phyloP scores from a whole-genome alignment of 2,329 filamentous ascomycete genomes.

The Ophiostoma himal-ulmi region DNA sequence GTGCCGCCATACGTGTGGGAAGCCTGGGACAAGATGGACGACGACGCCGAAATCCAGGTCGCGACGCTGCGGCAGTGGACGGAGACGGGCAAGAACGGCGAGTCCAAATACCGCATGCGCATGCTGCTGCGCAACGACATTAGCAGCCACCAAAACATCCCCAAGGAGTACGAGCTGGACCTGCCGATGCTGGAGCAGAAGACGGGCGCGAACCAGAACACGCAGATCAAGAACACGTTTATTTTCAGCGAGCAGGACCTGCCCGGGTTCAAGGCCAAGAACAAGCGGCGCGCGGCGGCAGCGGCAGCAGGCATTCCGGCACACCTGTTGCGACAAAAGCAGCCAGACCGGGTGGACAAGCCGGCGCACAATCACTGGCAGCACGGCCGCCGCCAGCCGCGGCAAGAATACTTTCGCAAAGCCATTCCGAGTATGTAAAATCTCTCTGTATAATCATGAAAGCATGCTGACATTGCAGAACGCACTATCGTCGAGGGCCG shows the following conservation, averaged over 20 bases:
- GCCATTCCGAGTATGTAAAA: conserved; percentile 61
- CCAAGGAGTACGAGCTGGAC: conserved; percentile 81
- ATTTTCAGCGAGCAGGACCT: conserved; percentile 92
- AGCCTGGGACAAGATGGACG: conserved; percentile 67
- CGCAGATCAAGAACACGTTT: conserved; percentile 73
- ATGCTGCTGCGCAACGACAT: conserved; percentile 64
- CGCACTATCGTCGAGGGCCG: conserved; percentile 70
- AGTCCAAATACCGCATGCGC: conserved; percentile 46
- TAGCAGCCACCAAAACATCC: conserved; percentile 65
- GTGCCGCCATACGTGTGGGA: conserved; percentile 77
- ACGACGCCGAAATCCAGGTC: conserved; percentile 75
- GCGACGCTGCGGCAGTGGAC: conserved; percentile 63
- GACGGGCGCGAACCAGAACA: conserved; percentile 31
- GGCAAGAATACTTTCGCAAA: conserved; percentile 57
- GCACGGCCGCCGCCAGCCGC: conserved; percentile 25
- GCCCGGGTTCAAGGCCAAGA: conserved; percentile 63
- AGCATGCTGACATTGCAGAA: conserved; percentile 44
- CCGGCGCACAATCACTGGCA: conserved; percentile 33
- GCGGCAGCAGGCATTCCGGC: conserved; percentile 54
- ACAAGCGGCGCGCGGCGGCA: conserved; percentile 50
- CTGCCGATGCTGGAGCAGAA: conserved; percentile 49
- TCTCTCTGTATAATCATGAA: too few relatives aligned
- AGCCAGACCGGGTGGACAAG: conserved; percentile 41
- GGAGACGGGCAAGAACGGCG: conserved; percentile 48
- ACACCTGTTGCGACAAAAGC: conserved; percentile 39